Conservation (phyloP, 805 yeast species). For the Kodamaea leandrae region DNA sequence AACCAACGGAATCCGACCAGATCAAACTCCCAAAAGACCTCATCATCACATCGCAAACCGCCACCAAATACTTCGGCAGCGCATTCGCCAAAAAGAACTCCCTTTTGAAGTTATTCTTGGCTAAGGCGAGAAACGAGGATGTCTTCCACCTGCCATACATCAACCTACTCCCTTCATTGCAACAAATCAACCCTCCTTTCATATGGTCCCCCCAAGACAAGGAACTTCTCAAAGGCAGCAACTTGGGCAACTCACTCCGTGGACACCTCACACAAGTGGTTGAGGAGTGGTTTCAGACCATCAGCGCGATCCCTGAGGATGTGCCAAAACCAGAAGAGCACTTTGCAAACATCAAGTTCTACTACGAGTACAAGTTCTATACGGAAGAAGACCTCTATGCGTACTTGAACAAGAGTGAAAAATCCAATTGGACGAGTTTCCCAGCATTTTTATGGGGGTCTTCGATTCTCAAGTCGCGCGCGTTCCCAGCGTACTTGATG, state of each 20-base stretch:
- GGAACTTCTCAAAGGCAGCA: constrained; percentile 60
- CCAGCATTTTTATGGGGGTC: constrained; percentile 74
- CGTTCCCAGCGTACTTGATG: constrained; percentile 74
- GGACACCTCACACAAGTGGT: constrained; percentile 45
- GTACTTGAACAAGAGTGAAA: constrained; percentile 19
- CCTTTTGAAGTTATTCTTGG: constrained; percentile 35
- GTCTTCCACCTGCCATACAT: constrained; percentile 31
- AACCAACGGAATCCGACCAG: constrained; percentile 5
- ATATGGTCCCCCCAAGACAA: constrained; percentile 60
- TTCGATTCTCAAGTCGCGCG: constrained; percentile 68
- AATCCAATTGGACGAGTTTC: constrained; percentile 59
- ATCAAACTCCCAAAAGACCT: constrained; percentile 11
- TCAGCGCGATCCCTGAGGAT: constrained; percentile 30
- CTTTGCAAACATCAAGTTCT: constrained; percentile 41
- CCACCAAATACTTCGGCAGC: constrained; percentile 10
- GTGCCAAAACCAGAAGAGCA: constrained; percentile 32
- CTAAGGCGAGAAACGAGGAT: constrained; percentile 25
- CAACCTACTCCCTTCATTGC: constrained; percentile 33
- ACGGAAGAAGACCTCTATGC: constrained; percentile 33
- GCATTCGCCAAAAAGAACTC: constrained; percentile 18
- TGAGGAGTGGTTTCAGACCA: constrained; percentile 59
- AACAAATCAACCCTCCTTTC: constrained; percentile 56
- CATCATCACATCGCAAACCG: constrained; percentile 10
- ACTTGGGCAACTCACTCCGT: constrained; percentile 55
- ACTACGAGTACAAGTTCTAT: constrained; percentile 42